Evolutionary conservation across 106 monocot species (phyloP).

Genomic region (Posidonia australis): DNA sequence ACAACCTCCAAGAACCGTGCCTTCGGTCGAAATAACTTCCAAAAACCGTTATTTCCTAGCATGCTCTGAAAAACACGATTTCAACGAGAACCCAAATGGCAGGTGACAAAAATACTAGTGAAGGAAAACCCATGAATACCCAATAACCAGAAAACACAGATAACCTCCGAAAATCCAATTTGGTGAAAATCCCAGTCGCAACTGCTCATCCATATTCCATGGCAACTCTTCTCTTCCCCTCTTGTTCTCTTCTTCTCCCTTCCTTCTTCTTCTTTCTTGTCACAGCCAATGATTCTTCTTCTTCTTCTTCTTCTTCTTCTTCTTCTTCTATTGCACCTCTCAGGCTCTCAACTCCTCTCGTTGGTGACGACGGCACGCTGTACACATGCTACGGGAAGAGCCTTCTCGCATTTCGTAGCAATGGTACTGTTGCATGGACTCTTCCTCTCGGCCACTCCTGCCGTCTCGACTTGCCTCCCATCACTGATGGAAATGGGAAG

Average conservation of each 20-base stretch:
- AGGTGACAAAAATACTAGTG: too few species aligned
- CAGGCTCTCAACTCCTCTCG: conserved; percentile 26
- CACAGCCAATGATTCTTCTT: not conserved
- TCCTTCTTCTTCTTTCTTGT: not conserved
- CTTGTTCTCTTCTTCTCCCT: not conserved
- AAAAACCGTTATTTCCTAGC: too few species aligned
- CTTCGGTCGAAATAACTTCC: too few species aligned
- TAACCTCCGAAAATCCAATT: too few species aligned
- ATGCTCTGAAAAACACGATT: too few species aligned
- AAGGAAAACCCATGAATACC: too few species aligned
- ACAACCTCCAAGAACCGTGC: too few species aligned
- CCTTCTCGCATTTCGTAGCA: conserved; percentile 46
- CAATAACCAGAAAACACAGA: too few species aligned
- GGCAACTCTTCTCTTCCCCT: not conserved
- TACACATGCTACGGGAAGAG: conserved; percentile 52
- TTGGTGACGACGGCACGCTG: conserved; percentile 66
- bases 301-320: not conserved
- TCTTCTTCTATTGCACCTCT: not conserved
- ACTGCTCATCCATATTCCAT: not conserved
- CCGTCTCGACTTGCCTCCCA: conserved; percentile 41
- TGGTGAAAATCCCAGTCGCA: too few species aligned
- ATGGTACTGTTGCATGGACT: conserved; percentile 55
- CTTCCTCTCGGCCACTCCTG: conserved; percentile 48
- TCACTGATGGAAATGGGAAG: conserved; percentile 30
- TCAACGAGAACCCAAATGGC: too few species aligned